Evolutionary conservation across 192 early-diverging fungal genomes (phyloP), one percentile per base, ranked within the genome.

Genomic region (Coemansia sp.): DNA sequence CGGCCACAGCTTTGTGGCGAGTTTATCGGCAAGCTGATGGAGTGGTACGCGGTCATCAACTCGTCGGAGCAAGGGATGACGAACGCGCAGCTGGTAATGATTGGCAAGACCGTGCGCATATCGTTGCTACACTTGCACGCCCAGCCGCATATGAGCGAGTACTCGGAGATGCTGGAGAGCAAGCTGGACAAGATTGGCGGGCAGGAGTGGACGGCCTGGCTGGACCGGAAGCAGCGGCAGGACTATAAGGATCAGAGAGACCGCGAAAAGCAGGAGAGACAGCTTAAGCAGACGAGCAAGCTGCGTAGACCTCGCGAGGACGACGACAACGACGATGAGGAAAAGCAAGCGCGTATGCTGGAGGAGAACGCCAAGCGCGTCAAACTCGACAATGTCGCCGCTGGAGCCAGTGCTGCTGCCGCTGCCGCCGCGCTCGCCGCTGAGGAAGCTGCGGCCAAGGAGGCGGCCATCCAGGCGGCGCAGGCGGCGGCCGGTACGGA

Each of bases 291-390:
- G 21, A 8, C n/a, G 44, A 33, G 1, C 62, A 26, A 30, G 64
- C 62, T 42, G 44, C 75, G 72, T 11, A n/a, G 63, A 9, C 62
- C 38, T 9, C 52, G 60, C 7, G 43, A 47, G 32, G 62, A 64
- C 19, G 75, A 67, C 8, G 73, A 65, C 19, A 75, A 82, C 35
- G 72, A 74, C 19, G 80, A 83, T 23, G 80, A 83, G 35, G 80
- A 77, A 23, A 61, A 74, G 67, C 80, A 77, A 63, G 46, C 66
- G 59, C 66, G 67, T 49, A 57, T 77, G 75, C 73, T 83, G 32
- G 80, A 74, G 39, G 80, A 83, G 47, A 77, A 74, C 52, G 73
- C 75, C 43, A 83, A 83, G 64, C 80, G 80, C 28, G 72, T 83
- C 53, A 71, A 63, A 44, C 68, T 83, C 1, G 80, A 81, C 44